phyloP scores from a whole-genome alignment of 192 early-diverging fungal species.

The Chytriomyces sp. region DNA sequence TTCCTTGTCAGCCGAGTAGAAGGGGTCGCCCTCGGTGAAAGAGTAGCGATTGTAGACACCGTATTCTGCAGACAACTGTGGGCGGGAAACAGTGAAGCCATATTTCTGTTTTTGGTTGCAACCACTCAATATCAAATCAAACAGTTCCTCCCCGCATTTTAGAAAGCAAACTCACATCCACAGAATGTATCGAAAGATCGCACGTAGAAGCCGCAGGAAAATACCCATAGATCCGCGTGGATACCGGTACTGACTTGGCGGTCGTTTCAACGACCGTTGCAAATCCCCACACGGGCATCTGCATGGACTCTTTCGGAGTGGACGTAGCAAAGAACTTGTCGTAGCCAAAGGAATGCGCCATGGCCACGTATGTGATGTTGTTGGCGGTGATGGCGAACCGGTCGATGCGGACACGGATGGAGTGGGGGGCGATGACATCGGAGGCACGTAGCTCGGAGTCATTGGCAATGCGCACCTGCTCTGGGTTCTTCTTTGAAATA shows the following conservation, averaged over 20 bases:
- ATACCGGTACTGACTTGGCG: slow-evolving; percentile 17
- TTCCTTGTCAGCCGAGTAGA: slow-evolving; percentile 38
- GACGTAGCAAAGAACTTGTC: slow-evolving; percentile 44
- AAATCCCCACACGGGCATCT: slow-evolving; percentile 50
- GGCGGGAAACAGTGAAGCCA: slow-evolving; percentile 38
- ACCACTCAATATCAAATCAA: slow-evolving; percentile 13
- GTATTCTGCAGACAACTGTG: slow-evolving; percentile 48
- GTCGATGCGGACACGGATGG: slow-evolving; percentile 44
- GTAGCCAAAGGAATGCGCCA: slow-evolving; percentile 41
- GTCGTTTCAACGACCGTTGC: slow-evolving; percentile 36
- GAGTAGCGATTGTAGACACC: slow-evolving; percentile 46
- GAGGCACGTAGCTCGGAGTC: no score
- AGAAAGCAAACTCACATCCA: not conserved
- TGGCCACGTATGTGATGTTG: slow-evolving; percentile 48
- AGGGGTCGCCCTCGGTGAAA: slow-evolving; percentile 31
- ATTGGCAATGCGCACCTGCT: no score
- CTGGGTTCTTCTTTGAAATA: no score
- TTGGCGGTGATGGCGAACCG: slow-evolving; percentile 48
- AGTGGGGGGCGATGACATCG: not conserved
- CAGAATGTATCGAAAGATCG: not conserved
- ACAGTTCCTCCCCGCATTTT: not conserved
- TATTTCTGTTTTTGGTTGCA: not conserved
- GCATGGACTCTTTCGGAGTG: slow-evolving; percentile 1
- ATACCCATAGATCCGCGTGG: slow-evolving; percentile 53
- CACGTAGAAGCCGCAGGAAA: slow-evolving; percentile 38